Evolutionary conservation across 345 rosid genomes (phyloP).

Genomic region (Mercurialis annua): DNA sequence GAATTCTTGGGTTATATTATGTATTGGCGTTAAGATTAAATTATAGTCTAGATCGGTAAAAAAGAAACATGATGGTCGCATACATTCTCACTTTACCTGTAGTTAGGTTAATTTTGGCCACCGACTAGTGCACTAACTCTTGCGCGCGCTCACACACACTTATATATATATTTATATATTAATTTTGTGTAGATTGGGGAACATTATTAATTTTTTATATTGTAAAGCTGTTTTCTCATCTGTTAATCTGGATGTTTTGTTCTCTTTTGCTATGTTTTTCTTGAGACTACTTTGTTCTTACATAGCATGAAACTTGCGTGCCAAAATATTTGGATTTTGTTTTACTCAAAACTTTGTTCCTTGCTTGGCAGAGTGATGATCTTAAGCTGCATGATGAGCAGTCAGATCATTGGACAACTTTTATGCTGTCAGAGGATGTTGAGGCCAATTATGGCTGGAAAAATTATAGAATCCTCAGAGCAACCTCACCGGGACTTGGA

Average conservation of each 20-base stretch:
- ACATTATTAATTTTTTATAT: neutral
- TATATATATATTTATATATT: too few species aligned
- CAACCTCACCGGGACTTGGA: slow-evolving; percentile 68
- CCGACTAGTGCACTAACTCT: too few species aligned
- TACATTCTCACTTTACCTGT: neutral
- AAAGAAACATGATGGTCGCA: neutral
- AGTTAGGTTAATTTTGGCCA: neutral
- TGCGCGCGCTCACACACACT: too few species aligned
- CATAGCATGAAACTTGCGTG: neutral
- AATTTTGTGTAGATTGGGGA: too few species aligned
- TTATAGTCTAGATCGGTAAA: neutral
- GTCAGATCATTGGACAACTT: slow-evolving; percentile 53
- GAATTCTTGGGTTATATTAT: neutral
- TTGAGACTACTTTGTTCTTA: neutral
- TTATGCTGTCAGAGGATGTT: slow-evolving; percentile 43
- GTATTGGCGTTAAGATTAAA: neutral
- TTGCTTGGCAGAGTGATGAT: slow-evolving; percentile 65
- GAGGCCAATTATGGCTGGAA: slow-evolving; percentile 46
- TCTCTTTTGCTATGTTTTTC: neutral
- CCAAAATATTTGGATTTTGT: slow-evolving; percentile 23
- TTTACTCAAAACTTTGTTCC: slow-evolving; percentile 27
- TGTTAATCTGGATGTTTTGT: neutral
- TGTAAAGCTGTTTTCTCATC: neutral
- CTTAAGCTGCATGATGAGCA: slow-evolving; percentile 52
- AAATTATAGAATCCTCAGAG: slow-evolving; percentile 56